Base-by-base conservation (phyloP, 2,329 filamentous ascomycete species). In the Ophiobolus disseminans region DNA sequence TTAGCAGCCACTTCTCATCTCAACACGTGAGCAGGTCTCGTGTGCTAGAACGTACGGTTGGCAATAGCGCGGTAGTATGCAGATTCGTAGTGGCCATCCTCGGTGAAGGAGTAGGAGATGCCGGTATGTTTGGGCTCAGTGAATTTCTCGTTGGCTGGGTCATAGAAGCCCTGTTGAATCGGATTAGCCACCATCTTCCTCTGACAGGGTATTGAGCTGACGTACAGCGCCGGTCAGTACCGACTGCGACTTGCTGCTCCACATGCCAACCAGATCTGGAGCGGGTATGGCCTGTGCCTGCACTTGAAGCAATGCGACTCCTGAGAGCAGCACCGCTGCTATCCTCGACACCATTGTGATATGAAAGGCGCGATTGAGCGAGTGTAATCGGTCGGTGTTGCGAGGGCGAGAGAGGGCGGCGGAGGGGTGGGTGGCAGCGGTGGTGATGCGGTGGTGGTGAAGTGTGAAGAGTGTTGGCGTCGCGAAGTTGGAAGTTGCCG, bases 41-140 rank as follows among this genome's bases (percentile, higher is more conserved):
- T n/a, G n/a, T n/a, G n/a, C n/a, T n/a, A n/a, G 8, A 25, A 79
- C 84, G 69, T 73, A 88, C 85, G 87, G 66, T 90, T 89, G 38
- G 87, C 74, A 62, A 89, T 73, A 8, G 86, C 86, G 54, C 86
- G 80, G 70, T 89, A 90, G 69, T 86, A 85, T 11, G 87, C 86
- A 62, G 85, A 80, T 73, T 90, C 87, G 65, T 81, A 90, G 70
- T 80, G 78, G 17, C 87, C 87, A 66, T 89, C 83, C 31, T 73
- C 76, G 3, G 85, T 86, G 72, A 90, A 90, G 9, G 87, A 90
- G 74, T 89, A 90, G 13, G 87, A 89, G 56, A 89, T 87, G 19
- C 87, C 87, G 0, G 87, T 83, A 53, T 84, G 60, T 26, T 65
- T 76, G 13, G 87, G 87, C 70, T 90, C 87, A 57, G 83, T 82